Base-by-base conservation (phyloP, 768 basidiomycete genomes). In the Pisolithus marmoratus region DNA sequence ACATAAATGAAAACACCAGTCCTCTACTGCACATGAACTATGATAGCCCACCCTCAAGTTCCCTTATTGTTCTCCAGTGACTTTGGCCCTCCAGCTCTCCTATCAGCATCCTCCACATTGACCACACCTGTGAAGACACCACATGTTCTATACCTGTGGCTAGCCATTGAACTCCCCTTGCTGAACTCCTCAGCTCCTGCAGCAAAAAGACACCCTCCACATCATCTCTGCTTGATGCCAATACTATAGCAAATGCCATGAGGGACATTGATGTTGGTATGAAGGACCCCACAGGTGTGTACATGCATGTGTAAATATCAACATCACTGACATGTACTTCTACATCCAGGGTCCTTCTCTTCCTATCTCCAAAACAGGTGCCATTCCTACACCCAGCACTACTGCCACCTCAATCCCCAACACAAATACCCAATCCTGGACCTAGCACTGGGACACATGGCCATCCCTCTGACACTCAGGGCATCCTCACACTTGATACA, bases 81-180 rank as follows among this genome's bases (percentile, higher is more conserved):
- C 58, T 93, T 92, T 58, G 86, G 85, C 31, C 89, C 90, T 4
- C 77, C 85, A 34, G 87, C 88, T 17, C 72, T 91, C 8, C 75
- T 92, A 48, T 83, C 78, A 60, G 76, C 83, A 4, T 70, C 83
- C 27, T 86, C 86, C 1, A 80, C 86, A n/a, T 65, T 81, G 34
- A 79, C 84, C 65, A 83, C 74, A 55, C 65, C 65, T 89, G 87
- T 49, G 89, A 90, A 69, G 87, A 83, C 45, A 74, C 83, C 60
- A 79, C 71, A 61, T 70, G 73, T 17, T 17, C 43, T 55, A 76
- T 66, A 82, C 90, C 55, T 50, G 68, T 20, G 89, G 11, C 90
- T 89, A 0, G 91, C 90, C 40, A 90, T 91, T 61, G 89, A 92
- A 63, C 80, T 91, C 84, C 86, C 5, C 78, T 92, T 17, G 89